Base-by-base conservation (phyloP, 1,284 basidiomycete species). In the Erythrobasidium hasegawianum region DNA sequence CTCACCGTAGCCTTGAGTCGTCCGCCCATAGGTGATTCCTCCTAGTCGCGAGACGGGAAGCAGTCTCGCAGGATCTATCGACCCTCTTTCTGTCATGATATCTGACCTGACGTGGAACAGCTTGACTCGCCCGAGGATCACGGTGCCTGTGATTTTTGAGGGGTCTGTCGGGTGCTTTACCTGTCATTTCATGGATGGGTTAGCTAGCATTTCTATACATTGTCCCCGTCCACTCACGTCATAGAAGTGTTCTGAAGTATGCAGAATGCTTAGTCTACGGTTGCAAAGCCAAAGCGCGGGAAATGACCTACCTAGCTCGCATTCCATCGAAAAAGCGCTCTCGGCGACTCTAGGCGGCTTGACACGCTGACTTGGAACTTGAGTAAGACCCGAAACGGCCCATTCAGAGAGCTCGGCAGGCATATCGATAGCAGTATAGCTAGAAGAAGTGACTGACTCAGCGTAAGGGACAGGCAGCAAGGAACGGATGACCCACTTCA, bases 291-390 rank as follows among this genome's bases (percentile, higher is more conserved):
- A n/a, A n/a, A n/a, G n/a, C n/a, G n/a, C n/a, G n/a, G n/a, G n/a
- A n/a, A n/a, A n/a, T 33, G 33, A 33, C 33, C 33, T 33, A 33
- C 33, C 33, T 8, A 53, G 50, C 26, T 22, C 26, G 50, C 87
- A 89, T 78, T 89, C 88, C 76, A 89, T 81, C 60, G 83, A 82
- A 67, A 88, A 82, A 1, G 83, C 69, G 2, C 86, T 85, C 77
- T 89, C 87, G 68, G 80, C 82, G 1, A 89, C 86, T 64, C 86
- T 81, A n/a, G 86, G 80, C 2, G 86, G 84, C 72, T 83, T 83
- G 59, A 89, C 82, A 41, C 79, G 77, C 76, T 88, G 86, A 75
- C 85, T 82, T 59, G 81, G 74, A 68, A 78, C 79, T 73, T 80
- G 81, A 4, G 86, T 89, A 64, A 90, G 76, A 1, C 89, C 89